Percentiles rank a stretch among this genome's conserved stretches.
Conservation (phyloP, 768 basidiomycete species). For the Rhizopogon rudus region DNA sequence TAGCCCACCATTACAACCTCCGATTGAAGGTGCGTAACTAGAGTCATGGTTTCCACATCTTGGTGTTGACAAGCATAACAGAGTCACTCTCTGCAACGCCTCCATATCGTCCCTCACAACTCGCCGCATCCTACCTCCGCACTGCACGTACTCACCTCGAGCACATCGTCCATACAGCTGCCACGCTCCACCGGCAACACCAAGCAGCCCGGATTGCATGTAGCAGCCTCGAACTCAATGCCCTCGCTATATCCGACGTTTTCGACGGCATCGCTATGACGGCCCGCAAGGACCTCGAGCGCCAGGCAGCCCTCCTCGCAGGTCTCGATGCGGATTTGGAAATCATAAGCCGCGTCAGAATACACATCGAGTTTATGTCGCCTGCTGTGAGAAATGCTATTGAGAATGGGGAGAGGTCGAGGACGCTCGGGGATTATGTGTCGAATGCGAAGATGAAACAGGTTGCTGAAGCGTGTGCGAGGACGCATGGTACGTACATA, state of each 20-base stretch:
- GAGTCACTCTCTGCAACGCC: slow-evolving; percentile 64
- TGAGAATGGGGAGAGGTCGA: slow-evolving; percentile 60
- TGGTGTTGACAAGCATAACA: slow-evolving; percentile 17
- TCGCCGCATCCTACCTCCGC: slow-evolving; percentile 62
- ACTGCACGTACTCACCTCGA: slow-evolving; percentile 64
- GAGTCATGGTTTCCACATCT: not conserved
- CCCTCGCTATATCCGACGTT: slow-evolving; percentile 64
- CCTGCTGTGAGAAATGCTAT: slow-evolving; percentile 61
- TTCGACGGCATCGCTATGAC: slow-evolving; percentile 57
- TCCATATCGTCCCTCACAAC: slow-evolving; percentile 63
- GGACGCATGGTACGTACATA: slow-evolving; percentile 56
- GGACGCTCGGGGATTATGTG: slow-evolving; percentile 79
- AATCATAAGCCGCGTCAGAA: slow-evolving; percentile 57
- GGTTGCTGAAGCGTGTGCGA: slow-evolving; percentile 66
- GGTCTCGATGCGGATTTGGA: slow-evolving; percentile 70
- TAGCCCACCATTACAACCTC: slow-evolving; percentile 60
- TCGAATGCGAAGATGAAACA: slow-evolving; percentile 74
- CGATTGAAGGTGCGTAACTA: slow-evolving; percentile 55
- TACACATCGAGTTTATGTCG: slow-evolving; percentile 77
- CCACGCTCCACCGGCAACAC: slow-evolving; percentile 59
- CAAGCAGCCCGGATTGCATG: slow-evolving; percentile 73
- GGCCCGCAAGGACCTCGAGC: slow-evolving; percentile 59
- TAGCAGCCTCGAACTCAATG: slow-evolving; percentile 63
- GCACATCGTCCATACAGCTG: slow-evolving; percentile 44
- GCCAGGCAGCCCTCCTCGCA: slow-evolving; percentile 56